These are phyloP conservation scores for Orobanche coerulescens DNA, from an alignment of 257 asterid genomes.

Conservation along the genomic window DNA sequence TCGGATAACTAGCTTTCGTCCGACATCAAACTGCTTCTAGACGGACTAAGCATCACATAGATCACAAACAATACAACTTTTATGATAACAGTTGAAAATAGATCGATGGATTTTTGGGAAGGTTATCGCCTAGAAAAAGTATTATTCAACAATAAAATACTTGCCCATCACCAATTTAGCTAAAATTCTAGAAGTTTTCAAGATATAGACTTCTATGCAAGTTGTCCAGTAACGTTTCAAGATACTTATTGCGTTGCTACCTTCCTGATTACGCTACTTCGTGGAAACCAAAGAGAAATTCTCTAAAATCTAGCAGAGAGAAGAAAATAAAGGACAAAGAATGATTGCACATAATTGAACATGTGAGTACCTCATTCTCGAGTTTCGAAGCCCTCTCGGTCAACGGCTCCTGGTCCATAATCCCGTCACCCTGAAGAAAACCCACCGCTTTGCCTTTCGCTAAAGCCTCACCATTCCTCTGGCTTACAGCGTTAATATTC, in stretches of 20 bases:
- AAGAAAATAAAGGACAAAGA: not conserved
- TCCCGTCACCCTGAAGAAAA: slow-evolving; percentile 31
- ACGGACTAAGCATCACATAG: not conserved
- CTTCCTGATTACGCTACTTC: not conserved
- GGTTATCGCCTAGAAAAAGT: no score
- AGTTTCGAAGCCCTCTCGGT: slow-evolving; percentile 45
- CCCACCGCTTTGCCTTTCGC: slow-evolving; percentile 45
- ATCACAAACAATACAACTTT: not conserved
- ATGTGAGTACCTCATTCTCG: slow-evolving; percentile 62
- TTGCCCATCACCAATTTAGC: not conserved
- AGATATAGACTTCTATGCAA: not conserved
- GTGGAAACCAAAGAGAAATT: not conserved
- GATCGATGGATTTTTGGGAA: not conserved
- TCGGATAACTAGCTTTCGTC: not conserved
- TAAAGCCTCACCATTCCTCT: slow-evolving; percentile 33
- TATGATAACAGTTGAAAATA: not conserved
- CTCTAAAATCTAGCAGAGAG: not conserved
- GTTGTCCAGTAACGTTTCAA: not conserved
- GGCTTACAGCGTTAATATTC: slow-evolving; percentile 35
- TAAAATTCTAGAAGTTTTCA: not conserved
- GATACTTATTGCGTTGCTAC: not conserved
- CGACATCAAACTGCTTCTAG: not conserved
- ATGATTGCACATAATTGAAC: slow-evolving; percentile 18
- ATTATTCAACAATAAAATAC: not conserved
- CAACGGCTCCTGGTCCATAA: slow-evolving; percentile 48